Evolutionary conservation across 163 green algal species (phyloP).

Genomic region (Prototheca wickerhamii): DNA sequence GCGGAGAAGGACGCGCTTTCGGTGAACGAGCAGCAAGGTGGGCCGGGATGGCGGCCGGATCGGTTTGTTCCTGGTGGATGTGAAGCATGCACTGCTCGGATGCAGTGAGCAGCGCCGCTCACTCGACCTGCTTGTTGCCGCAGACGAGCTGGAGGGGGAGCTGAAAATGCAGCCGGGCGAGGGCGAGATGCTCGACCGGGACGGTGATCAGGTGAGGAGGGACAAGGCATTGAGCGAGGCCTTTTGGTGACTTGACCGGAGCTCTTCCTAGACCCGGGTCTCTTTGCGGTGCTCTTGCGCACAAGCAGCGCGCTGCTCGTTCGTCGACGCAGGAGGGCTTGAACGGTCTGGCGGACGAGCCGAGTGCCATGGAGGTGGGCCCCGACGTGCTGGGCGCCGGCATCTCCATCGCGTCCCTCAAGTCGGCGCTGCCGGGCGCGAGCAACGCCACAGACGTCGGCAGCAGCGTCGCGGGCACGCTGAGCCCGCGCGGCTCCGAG

Average conservation of each 20-base stretch:
- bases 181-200: slow-evolving; percentile 11
- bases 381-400: not conserved
- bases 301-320: too few relatives aligned
- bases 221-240: not conserved
- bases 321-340: not conserved
- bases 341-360: not conserved
- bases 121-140: not conserved
- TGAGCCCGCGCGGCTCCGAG: too few relatives aligned
- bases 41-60: not conserved
- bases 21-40: slow-evolving; percentile 20
- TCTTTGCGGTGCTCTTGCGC: too few relatives aligned
- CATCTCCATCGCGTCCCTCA: not conserved
- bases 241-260: not conserved
- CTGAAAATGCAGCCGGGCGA: slow-evolving; percentile 3
- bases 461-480: too few relatives aligned
- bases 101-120: too few relatives aligned
- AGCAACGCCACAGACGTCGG: too few relatives aligned
- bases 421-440: not conserved
- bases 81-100: too few relatives aligned
- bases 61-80: too few relatives aligned
- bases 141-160: not conserved
- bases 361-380: not conserved
- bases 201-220: too few relatives aligned
- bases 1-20: slow-evolving; percentile 25
- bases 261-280: too few relatives aligned